Evolutionary conservation across 2,329 filamentous ascomycete genomes (phyloP), one percentile per base, ranked within the genome.

Genomic region (Aspergillus sp.): DNA sequence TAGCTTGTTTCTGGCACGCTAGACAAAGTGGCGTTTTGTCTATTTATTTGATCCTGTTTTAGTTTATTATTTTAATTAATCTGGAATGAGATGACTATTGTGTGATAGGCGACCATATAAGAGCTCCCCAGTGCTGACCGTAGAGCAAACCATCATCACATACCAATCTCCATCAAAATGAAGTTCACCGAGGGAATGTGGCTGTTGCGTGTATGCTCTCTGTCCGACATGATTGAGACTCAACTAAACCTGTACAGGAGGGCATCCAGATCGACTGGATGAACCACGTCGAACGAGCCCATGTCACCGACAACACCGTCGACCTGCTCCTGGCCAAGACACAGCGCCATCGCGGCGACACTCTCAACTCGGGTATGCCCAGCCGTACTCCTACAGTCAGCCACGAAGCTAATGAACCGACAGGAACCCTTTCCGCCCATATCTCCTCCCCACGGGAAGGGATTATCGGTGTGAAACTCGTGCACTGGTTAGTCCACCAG

Each of bases 131-230:
- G 9, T 11, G 11, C 25, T 29, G 7, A 29, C 9, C 25, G 4
- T 10, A 29, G 25, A 29, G 9, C 25, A 11, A 11, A 29, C 7
- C 7, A 11, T 10, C 25, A 29, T n/a, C 25, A 10, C 9, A 29
- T 29, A 1, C 7, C 7, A 10, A 29, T 10, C 25, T 1, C 25
- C 25, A n/a, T n/a, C 54, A 70, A 58, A 14, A 74, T 74, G 71
- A 74, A 71, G 65, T 73, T 74, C 60, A 73, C 71, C 9, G 67
- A 71, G 29, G 71, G 71, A 49, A 74, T 74, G 71, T 74, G 70
- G 70, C 62, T 63, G 52, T 60, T 70, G 23, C 60, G 59, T 54
- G 67, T 71, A 47, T 34, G 17, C 23, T 14, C 19, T 29, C 16
- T 51, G 11, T 9, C n/a, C 4, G 2, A 31, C n/a, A 19, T 13